phyloP scores from a whole-genome alignment of 768 basidiomycete genomes.

The Boletales sp. region DNA sequence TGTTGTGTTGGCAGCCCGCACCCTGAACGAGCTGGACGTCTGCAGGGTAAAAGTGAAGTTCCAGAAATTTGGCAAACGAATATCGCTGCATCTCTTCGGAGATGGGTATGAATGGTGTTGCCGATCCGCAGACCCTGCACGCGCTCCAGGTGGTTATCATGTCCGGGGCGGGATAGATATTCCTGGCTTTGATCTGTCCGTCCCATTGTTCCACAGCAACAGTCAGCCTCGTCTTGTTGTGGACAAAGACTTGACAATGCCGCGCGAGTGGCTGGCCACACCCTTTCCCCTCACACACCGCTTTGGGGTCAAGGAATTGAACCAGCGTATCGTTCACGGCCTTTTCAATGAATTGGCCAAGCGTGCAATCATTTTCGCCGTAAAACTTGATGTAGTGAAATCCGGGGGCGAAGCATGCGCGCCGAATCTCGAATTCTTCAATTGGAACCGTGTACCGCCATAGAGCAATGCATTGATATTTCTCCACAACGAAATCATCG shows the following conservation, averaged over 20 bases:
- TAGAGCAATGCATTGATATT: conserved; percentile 85
- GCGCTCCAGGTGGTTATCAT: conserved; percentile 89
- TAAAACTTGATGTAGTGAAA: conserved; percentile 83
- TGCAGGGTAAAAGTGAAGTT: conserved; percentile 93
- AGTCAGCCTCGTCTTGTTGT: conserved; percentile 78
- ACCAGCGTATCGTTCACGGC: conserved; percentile 64
- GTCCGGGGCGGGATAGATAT: conserved; percentile 60
- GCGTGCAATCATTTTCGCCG: conserved; percentile 86
- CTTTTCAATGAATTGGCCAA: conserved; percentile 90
- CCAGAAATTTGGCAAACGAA: conserved; percentile 94
- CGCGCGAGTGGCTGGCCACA: conserved; percentile 78
- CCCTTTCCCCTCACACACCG: conserved; percentile 76
- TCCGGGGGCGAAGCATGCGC: conserved; percentile 73
- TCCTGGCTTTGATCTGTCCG: conserved; percentile 62
- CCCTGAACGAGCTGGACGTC: conserved; percentile 82
- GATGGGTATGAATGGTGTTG: conserved; percentile 84
- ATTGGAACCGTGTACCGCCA: conserved; percentile 79
- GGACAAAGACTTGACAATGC: conserved; percentile 89
- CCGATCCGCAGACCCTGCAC: conserved; percentile 74
- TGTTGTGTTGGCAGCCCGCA: conserved; percentile 91
- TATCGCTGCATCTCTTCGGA: conserved; percentile 91
- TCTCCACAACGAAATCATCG: conserved; percentile 86
- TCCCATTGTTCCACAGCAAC: conserved; percentile 90
- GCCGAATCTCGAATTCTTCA: conserved; percentile 60
- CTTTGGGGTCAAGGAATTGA: conserved; percentile 69